Conservation (phyloP, 2,329 filamentous ascomycete species). For the Ambrosiella cleistominuta region DNA sequence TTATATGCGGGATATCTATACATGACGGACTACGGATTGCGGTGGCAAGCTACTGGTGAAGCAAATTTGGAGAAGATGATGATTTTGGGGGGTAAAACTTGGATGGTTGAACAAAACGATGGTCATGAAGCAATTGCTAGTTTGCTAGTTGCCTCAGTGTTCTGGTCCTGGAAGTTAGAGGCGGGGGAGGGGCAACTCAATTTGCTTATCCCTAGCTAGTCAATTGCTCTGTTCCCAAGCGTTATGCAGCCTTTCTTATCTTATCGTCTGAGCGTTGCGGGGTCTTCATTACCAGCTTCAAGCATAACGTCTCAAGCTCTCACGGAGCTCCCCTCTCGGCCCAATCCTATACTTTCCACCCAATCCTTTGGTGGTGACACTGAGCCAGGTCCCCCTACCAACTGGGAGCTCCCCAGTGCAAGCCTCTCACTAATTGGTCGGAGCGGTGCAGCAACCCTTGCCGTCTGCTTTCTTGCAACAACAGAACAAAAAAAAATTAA, state of each 20-base stretch:
- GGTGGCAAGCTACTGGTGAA: background rate
- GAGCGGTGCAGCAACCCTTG: background rate
- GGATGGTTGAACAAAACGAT: background rate
- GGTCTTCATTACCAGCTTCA: background rate
- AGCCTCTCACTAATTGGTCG: constrained; percentile 3
- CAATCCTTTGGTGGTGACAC: background rate
- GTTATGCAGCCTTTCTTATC: background rate
- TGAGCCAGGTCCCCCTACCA: constrained; percentile 1
- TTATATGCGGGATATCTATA: background rate
- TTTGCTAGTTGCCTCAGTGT: background rate
- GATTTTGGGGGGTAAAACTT: background rate
- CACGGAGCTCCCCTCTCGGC: background rate
- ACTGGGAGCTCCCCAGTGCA: constrained; percentile 4
- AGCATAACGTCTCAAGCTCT: background rate
- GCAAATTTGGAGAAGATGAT: background rate
- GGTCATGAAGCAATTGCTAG: background rate
- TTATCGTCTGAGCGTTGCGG: constrained; percentile 5
- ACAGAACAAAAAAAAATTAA: background rate
- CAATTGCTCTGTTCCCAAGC: no score
- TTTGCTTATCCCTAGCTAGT: background rate
- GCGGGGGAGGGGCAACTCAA: background rate
- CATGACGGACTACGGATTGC: background rate
- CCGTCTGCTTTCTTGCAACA: background rate
- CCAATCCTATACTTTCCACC: constrained; percentile 2
- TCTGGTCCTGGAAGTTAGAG: background rate